Percentiles rank a stretch among this genome's conserved stretches.
phyloP scores from a whole-genome alignment of 805 yeast genomes.

The Ogataea saltuana region DNA sequence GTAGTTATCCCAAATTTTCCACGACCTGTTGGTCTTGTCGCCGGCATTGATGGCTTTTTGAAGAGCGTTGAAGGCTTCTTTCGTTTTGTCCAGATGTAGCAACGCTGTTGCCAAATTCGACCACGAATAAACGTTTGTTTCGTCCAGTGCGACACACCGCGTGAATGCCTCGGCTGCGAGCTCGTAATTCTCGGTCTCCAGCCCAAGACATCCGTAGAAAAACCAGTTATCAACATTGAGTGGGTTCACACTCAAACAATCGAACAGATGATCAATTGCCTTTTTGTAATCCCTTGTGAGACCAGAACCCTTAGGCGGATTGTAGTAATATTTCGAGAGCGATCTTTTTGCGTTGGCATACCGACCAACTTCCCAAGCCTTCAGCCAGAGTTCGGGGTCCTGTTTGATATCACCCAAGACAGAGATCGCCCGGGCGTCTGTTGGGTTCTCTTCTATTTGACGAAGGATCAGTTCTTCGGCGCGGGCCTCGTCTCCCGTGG shows the following conservation, averaged over 20 bases:
- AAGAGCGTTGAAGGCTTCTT: slow-evolving; percentile 84
- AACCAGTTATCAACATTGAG: slow-evolving; percentile 82
- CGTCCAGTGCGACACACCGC: slow-evolving; percentile 84
- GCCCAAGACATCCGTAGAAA: slow-evolving; percentile 86
- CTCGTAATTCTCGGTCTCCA: slow-evolving; percentile 69
- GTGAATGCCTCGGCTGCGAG: slow-evolving; percentile 91
- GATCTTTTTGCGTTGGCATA: slow-evolving; percentile 87
- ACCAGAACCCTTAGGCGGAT: slow-evolving; percentile 60
- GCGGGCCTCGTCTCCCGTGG: slow-evolving; percentile 68
- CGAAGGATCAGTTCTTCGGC: slow-evolving; percentile 62
- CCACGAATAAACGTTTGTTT: slow-evolving; percentile 82
- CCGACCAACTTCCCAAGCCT: slow-evolving; percentile 83
- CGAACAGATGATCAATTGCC: slow-evolving; percentile 70
- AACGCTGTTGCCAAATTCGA: slow-evolving; percentile 85
- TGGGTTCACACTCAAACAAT: slow-evolving; percentile 73
- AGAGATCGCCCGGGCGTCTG: slow-evolving; percentile 80
- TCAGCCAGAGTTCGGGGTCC: slow-evolving; percentile 75
- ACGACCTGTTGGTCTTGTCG: slow-evolving; percentile 64
- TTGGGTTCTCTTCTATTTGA: slow-evolving; percentile 57
- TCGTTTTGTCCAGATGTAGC: slow-evolving; percentile 58
- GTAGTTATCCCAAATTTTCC: slow-evolving; percentile 92
- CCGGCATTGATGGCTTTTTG: slow-evolving; percentile 74
- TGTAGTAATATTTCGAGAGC: slow-evolving; percentile 68
- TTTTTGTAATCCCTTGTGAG: slow-evolving; percentile 47
- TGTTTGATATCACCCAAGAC: slow-evolving; percentile 82